phyloP scores from a whole-genome alignment of 495 filamentous ascomycete genomes.

The Aspergillus incahuasiensis region DNA sequence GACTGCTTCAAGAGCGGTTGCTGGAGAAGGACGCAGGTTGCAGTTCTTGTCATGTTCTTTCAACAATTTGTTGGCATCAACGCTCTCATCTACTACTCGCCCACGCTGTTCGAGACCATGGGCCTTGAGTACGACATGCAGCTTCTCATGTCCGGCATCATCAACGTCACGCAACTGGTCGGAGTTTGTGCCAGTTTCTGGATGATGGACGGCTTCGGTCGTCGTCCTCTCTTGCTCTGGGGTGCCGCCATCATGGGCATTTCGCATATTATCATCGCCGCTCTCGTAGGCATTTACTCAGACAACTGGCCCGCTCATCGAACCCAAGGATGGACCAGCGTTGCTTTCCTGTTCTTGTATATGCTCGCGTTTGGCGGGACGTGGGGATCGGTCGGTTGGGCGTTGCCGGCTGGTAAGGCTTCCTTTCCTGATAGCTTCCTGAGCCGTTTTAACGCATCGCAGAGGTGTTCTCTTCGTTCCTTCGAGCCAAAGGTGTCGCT shows the following conservation, averaged over 20 bases:
- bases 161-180: slow-evolving; percentile 51
- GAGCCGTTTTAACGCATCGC: neutral
- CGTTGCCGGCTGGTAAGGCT: slow-evolving; percentile 35
- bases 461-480: slow-evolving; percentile 49
- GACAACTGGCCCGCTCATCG: slow-evolving; percentile 42
- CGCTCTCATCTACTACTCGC: slow-evolving; percentile 53
- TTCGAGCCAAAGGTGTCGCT: slow-evolving; percentile 51
- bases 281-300: slow-evolving; percentile 42
- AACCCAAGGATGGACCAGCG: slow-evolving; percentile 45
- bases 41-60: slow-evolving; percentile 52
- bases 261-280: slow-evolving; percentile 47
- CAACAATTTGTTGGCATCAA: slow-evolving; percentile 52
- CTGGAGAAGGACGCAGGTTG: slow-evolving; percentile 54
- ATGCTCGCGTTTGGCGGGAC: slow-evolving; percentile 45
- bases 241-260: slow-evolving; percentile 46
- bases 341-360: slow-evolving; percentile 45
- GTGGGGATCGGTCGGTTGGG: slow-evolving; percentile 47
- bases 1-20: slow-evolving; percentile 48
- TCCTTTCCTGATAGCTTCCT: neutral
- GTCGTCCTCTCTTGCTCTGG: slow-evolving; percentile 41
- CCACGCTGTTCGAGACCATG: slow-evolving; percentile 54
- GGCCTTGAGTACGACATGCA: slow-evolving; percentile 53
- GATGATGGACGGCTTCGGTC: slow-evolving; percentile 46
- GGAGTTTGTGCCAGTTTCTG: slow-evolving; percentile 45
- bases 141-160: slow-evolving; percentile 54